A percentile compares a stretch with the other conserved stretches of the same genome.
These are phyloP conservation scores for Pseudoturritis turrita DNA, from an alignment of 345 rosid genomes.

Conservation along the genomic window DNA sequence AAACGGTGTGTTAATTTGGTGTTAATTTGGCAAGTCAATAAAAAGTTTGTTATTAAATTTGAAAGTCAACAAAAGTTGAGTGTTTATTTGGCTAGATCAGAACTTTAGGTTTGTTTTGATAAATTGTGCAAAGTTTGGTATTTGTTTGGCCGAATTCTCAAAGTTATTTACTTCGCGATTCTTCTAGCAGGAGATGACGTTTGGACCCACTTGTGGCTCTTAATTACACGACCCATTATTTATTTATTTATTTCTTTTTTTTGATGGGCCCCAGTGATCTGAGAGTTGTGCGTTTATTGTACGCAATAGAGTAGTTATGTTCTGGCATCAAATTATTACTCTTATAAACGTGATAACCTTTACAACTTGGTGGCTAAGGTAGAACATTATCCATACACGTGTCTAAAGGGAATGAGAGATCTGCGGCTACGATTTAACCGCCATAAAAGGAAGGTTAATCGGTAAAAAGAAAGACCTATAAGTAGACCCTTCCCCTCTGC, in stretches of 20 bases:
- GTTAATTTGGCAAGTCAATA: too few relatives aligned
- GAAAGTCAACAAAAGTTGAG: too few relatives aligned
- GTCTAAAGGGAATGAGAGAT: not conserved
- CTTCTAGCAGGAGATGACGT: not conserved
- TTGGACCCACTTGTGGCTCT: slow-evolving; percentile 21
- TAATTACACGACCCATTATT: not conserved
- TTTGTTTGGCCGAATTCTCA: too few relatives aligned
- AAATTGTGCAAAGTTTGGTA: too few relatives aligned
- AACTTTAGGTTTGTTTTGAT: too few relatives aligned
- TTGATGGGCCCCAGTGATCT: not conserved
- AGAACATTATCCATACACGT: slow-evolving; percentile 20
- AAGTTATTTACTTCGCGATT: not conserved
- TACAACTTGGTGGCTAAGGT: not conserved
- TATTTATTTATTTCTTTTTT: not conserved
- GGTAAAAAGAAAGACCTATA: not conserved
- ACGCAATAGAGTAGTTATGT: slow-evolving; percentile 20
- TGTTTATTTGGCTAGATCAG: too few relatives aligned
- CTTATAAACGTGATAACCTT: not conserved
- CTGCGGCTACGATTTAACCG: slow-evolving; percentile 25
- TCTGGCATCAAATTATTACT: too few relatives aligned
- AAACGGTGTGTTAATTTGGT: too few relatives aligned
- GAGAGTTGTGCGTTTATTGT: slow-evolving; percentile 18
- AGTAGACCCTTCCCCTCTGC: not conserved
- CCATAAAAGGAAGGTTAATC: not conserved
- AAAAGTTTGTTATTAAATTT: too few relatives aligned